These are phyloP conservation scores for Deuterostichococcus epilithicus DNA, from an alignment of 139 green algal species.

Conservation along the genomic window DNA sequence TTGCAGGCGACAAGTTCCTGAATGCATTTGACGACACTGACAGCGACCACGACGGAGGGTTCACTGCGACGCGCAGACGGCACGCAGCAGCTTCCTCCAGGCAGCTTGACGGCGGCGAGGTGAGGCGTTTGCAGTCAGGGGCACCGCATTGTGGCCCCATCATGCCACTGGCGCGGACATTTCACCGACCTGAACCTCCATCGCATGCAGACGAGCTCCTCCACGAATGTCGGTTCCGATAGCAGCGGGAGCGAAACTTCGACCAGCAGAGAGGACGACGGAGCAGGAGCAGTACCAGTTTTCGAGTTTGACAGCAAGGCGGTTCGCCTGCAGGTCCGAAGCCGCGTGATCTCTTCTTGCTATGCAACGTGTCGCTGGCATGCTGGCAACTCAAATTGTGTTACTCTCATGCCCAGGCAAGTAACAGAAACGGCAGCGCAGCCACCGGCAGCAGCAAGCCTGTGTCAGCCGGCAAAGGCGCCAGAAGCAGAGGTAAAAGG, in stretches of 20 bases:
- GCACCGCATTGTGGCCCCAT: too few relatives aligned
- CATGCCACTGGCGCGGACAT: not conserved
- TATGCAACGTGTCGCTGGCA: not conserved
- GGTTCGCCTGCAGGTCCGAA: not conserved
- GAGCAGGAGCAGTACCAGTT: not conserved
- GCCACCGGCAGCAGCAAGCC: too few relatives aligned
- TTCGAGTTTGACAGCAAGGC: not conserved
- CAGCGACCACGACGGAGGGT: not conserved
- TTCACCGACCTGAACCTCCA: not conserved
- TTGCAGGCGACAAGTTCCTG: not conserved
- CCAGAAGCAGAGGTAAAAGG: not conserved
- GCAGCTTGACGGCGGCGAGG: not conserved
- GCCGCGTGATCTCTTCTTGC: not conserved
- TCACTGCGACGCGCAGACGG: too few relatives aligned
- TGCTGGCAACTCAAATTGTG: not conserved
- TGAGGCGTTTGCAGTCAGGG: not conserved
- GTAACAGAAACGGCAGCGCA: too few relatives aligned
- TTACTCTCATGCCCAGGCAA: not conserved
- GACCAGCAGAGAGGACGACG: not conserved
- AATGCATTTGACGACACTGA: not conserved
- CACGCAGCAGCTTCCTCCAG: too few relatives aligned
- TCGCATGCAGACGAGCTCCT: not conserved
- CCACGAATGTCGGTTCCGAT: not conserved
- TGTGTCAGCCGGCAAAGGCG: not conserved
- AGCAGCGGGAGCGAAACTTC: not conserved